Conservation (phyloP, 1,284 basidiomycete species). For the Phaffia rhodozyma region DNA sequence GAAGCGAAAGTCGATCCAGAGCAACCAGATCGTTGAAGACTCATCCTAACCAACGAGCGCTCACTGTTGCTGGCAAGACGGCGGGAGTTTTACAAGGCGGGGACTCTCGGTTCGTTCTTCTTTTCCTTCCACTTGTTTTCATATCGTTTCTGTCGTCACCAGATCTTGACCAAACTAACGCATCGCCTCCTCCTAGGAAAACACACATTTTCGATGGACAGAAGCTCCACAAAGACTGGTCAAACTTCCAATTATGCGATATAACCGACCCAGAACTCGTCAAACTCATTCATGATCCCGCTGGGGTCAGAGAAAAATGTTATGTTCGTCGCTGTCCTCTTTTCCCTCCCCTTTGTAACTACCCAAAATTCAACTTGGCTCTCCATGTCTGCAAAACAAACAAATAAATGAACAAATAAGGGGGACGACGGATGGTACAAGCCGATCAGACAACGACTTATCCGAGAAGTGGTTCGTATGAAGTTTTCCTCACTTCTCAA, state of each 20-base stretch:
- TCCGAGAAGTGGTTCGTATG: slow-evolving; percentile 21
- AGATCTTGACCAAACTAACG: background rate
- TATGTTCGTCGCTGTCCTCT: slow-evolving; percentile 48
- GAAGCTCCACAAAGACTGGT: slow-evolving; percentile 62
- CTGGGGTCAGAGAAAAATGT: slow-evolving; percentile 30
- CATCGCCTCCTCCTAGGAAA: slow-evolving; percentile 27
- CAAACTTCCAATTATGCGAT: slow-evolving; percentile 87
- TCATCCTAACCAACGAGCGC: background rate
- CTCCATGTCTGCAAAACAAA: too few relatives aligned
- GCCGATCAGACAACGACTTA: slow-evolving; percentile 17
- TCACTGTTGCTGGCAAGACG: background rate
- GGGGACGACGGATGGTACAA: slow-evolving; percentile 21
- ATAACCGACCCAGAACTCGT: slow-evolving; percentile 71
- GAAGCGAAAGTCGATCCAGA: slow-evolving; percentile 21
- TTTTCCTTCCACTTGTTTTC: background rate
- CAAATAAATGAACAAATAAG: background rate
- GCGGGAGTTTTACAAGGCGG: slow-evolving; percentile 5
- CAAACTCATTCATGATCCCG: slow-evolving; percentile 60
- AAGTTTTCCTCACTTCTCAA: slow-evolving; percentile 21
- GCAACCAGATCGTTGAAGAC: background rate
- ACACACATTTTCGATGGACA: slow-evolving; percentile 85
- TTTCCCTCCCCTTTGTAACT: background rate
- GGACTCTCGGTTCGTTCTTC: slow-evolving; percentile 2
- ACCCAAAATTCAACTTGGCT: too few relatives aligned
- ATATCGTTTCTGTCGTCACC: background rate